phyloP scores from a whole-genome alignment of 2,329 filamentous ascomycete genomes.

The Fusarium bulbicola region DNA sequence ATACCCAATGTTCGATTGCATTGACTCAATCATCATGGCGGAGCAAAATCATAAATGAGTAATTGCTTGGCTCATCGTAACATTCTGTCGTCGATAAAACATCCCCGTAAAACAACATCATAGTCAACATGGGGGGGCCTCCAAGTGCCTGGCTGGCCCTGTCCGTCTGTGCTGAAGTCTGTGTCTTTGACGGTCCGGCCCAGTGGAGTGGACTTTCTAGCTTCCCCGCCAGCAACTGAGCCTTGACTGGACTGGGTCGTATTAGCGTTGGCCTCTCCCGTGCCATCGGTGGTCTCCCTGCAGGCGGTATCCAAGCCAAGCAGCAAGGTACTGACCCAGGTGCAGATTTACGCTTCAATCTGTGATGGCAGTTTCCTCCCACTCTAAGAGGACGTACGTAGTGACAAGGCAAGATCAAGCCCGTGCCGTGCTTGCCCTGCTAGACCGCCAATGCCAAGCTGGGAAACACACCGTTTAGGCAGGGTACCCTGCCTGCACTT shows the following conservation, averaged over 20 bases:
- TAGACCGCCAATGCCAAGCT: conserved; percentile 34
- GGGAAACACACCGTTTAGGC: conserved; percentile 2
- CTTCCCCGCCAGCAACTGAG: conserved; percentile 6
- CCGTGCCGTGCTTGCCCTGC: conserved; percentile 29
- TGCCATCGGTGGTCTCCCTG: conserved; percentile 19
- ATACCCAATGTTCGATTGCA: conserved; percentile 9
- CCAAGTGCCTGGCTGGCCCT: neutral
- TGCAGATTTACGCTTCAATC: conserved; percentile 24
- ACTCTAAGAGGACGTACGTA: conserved; percentile 4
- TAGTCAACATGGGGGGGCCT: conserved; percentile 23
- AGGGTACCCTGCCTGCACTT: conserved; percentile 26
- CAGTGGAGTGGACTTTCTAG: conserved; percentile 18
- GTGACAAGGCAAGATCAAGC: conserved; percentile 4
- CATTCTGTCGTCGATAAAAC: conserved; percentile 15
- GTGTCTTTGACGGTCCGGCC: conserved; percentile 21
- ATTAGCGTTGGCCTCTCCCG: conserved; percentile 35
- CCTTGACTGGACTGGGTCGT: conserved; percentile 8
- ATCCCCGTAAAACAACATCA: conserved; percentile 25
- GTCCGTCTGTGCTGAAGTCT: neutral
- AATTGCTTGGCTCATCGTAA: conserved; percentile 22
- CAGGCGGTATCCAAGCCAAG: conserved; percentile 9
- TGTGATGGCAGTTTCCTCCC: conserved; percentile 24
- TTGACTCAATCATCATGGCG: neutral
- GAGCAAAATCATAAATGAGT: neutral
- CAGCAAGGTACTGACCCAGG: conserved; percentile 6